Evolutionary conservation across 2,329 filamentous ascomycete genomes (phyloP).

Genomic region (Rhynchosporium agropyri): DNA sequence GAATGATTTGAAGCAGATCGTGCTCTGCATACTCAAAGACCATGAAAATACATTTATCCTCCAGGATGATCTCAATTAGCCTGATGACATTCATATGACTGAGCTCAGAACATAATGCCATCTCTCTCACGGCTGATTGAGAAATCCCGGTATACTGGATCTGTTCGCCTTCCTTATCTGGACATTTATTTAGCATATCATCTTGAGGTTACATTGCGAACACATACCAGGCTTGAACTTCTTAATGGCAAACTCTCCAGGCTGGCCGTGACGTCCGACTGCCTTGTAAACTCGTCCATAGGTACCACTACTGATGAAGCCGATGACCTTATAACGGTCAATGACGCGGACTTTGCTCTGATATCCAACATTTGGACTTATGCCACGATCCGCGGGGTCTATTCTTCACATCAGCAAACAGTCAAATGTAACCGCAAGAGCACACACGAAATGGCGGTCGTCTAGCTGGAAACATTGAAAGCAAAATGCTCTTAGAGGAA

Average conservation of each 20-base stretch:
- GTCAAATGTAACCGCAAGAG: constrained; percentile 36
- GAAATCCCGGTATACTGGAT: constrained; percentile 97
- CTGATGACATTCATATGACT: constrained; percentile 87
- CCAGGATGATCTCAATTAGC: constrained; percentile 91
- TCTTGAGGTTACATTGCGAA: neutral
- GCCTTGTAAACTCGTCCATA: constrained; percentile 99
- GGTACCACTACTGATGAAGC: constrained; percentile 97
- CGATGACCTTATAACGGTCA: constrained; percentile 93
- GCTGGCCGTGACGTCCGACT: constrained; percentile 69
- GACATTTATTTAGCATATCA: constrained; percentile 14
- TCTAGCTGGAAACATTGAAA: constrained; percentile 38
- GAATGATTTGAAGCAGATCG: constrained; percentile 95
- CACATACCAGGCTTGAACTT: constrained; percentile 61
- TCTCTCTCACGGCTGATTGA: constrained; percentile 94
- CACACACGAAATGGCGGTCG: constrained; percentile 39
- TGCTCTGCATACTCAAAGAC: constrained; percentile 99
- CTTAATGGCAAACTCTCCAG: constrained; percentile 94
- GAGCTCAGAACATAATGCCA: constrained; percentile 94
- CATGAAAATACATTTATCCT: constrained; percentile 99
- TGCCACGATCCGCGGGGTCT: constrained; percentile 58
- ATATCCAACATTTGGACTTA: constrained; percentile 52
- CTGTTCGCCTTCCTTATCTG: constrained; percentile 92
- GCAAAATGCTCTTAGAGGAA: constrained; percentile 23
- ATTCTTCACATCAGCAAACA: constrained; percentile 43
- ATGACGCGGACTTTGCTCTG: constrained; percentile 83